Percentiles rank a stretch among this genome's conserved stretches.
Evolutionary conservation across 1,284 basidiomycete species (phyloP).

Genomic region (Caloboletus firmus): DNA sequence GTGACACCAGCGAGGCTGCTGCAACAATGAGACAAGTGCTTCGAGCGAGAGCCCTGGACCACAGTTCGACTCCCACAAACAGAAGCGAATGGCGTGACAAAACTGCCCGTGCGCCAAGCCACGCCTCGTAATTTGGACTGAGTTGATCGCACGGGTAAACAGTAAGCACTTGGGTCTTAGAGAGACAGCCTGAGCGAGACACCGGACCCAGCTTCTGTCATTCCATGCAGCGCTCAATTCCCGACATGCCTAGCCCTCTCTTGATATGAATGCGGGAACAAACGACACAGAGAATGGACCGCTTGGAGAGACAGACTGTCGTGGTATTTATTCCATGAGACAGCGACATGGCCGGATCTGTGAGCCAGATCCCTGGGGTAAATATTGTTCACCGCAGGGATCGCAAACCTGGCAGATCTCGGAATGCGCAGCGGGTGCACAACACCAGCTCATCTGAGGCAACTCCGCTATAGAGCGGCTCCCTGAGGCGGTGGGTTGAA

Average conservation of each 20-base stretch:
- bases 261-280: slow-evolving; percentile 1
- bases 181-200: not conserved
- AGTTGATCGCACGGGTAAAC: slow-evolving; percentile 21
- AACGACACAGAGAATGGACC: slow-evolving; percentile 22
- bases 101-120: slow-evolving; percentile 20
- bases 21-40: slow-evolving; percentile 3
- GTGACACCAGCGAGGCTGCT: not conserved
- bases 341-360: slow-evolving; percentile 25
- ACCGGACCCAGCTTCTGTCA: slow-evolving; percentile 4
- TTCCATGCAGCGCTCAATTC: not conserved
- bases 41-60: slow-evolving; percentile 13
- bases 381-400: slow-evolving; percentile 8
- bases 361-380: slow-evolving; percentile 18
- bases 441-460: slow-evolving; percentile 8
- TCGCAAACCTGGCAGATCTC: slow-evolving; percentile 24
- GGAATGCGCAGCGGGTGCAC: slow-evolving; percentile 10
- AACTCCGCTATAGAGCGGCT: slow-evolving; percentile 18
- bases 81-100: slow-evolving; percentile 14
- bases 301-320: slow-evolving; percentile 19
- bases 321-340: not conserved
- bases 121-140: slow-evolving; percentile 28
- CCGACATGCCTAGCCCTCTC: not conserved
- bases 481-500: slow-evolving; percentile 13
- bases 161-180: not conserved
- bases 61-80: slow-evolving; percentile 9